Conservation (phyloP, 2,329 filamentous ascomycete species). For the Lasiodiplodia theobromae region DNA sequence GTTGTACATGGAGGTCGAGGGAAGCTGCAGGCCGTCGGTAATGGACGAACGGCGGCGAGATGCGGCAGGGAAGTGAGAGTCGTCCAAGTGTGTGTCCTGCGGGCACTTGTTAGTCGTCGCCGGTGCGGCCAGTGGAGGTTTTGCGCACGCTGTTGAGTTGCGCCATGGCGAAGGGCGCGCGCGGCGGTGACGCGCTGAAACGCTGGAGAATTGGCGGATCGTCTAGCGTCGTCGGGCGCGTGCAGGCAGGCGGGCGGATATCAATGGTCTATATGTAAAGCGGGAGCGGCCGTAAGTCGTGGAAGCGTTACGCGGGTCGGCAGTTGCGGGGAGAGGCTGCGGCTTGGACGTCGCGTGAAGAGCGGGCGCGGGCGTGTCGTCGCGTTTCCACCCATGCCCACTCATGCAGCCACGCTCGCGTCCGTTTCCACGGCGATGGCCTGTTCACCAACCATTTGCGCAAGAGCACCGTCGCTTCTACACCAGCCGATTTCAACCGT, state of each 20-base stretch:
- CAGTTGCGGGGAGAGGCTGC: slow-evolving; percentile 9
- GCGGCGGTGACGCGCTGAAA: slow-evolving; percentile 14
- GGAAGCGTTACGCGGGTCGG: slow-evolving; percentile 5
- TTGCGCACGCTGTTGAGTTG: slow-evolving; percentile 24
- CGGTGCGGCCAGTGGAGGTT: background rate
- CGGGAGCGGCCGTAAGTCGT: slow-evolving; percentile 19
- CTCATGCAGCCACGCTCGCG: slow-evolving; percentile 5
- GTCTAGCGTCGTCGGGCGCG: background rate
- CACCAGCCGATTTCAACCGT: background rate
- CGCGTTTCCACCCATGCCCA: slow-evolving; percentile 7
- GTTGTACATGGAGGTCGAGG: slow-evolving; percentile 18
- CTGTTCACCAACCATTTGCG: slow-evolving; percentile 2
- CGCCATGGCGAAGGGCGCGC: slow-evolving; percentile 18
- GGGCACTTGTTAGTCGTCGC: background rate
- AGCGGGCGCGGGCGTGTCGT: slow-evolving; percentile 19
- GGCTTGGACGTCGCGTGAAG: slow-evolving; percentile 9
- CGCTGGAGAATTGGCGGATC: slow-evolving; percentile 10
- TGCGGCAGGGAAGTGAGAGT: background rate
- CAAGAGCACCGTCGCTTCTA: background rate
- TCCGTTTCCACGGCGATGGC: slow-evolving; percentile 23
- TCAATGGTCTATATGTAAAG: slow-evolving; percentile 10
- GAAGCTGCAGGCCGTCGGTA: slow-evolving; percentile 27
- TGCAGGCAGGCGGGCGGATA: slow-evolving; percentile 16
- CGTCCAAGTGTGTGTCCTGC: slow-evolving; percentile 3
- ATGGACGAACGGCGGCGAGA: slow-evolving; percentile 11